Conservation (phyloP, 805 yeast species). For the Wickerhamiella sorbophila region DNA sequence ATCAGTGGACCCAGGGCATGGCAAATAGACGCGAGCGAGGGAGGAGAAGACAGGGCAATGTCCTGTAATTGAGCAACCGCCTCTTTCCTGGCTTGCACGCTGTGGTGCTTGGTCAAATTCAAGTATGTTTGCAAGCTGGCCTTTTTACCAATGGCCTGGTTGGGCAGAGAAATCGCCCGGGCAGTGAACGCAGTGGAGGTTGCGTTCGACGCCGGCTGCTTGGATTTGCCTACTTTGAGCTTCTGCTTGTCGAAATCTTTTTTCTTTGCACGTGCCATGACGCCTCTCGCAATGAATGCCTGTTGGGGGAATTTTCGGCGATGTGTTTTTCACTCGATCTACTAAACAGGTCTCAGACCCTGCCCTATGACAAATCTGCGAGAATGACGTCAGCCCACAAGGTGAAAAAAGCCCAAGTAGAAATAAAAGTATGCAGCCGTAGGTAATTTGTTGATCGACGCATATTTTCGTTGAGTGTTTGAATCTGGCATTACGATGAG, state of each 20-base stretch:
- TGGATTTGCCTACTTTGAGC: constrained; percentile 76
- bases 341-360: too few relatives aligned
- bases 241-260: constrained; percentile 67
- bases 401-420: not conserved
- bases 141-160: constrained; percentile 26
- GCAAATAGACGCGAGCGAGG: constrained; percentile 22
- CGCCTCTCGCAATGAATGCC: not conserved
- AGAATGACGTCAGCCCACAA: not conserved
- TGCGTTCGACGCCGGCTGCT: constrained; percentile 52
- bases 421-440: not conserved
- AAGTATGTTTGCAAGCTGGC: constrained; percentile 9
- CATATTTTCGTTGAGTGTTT: too few relatives aligned
- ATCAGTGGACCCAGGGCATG: constrained; percentile 46
- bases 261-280: constrained; percentile 29
- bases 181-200: constrained; percentile 82
- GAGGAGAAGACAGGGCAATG: constrained; percentile 7
- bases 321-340: too few relatives aligned
- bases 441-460: not conserved
- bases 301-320: too few relatives aligned
- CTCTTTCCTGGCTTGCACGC: constrained; percentile 16
- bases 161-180: constrained; percentile 38
- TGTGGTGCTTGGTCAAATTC: constrained; percentile 18
- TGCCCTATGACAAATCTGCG: not conserved
- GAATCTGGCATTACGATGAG: not conserved
- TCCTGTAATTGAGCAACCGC: constrained; percentile 12